phyloP scores from a whole-genome alignment of 2,329 filamentous ascomycete species.

The Fusarium sp. region DNA sequence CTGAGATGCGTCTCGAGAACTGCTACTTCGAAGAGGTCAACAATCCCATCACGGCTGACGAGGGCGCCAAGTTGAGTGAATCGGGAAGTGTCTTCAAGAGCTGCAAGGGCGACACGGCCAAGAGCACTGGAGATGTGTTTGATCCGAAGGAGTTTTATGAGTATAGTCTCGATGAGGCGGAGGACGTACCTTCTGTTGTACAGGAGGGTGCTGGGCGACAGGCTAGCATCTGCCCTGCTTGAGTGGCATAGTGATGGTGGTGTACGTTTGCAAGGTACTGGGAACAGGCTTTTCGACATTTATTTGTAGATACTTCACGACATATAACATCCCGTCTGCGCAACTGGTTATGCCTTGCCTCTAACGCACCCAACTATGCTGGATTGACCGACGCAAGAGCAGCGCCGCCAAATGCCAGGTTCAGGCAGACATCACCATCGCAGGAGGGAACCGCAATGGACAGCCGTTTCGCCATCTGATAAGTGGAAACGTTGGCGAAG shows the following conservation, averaged over 20 bases:
- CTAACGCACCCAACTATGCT: too few relatives aligned
- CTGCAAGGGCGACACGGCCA: constrained; percentile 12
- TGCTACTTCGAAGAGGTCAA: constrained; percentile 45
- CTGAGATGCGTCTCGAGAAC: constrained; percentile 48
- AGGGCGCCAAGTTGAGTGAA: constrained; percentile 27
- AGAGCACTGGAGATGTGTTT: constrained; percentile 24
- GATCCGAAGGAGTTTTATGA: constrained; percentile 22
- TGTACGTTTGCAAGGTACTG: background rate
- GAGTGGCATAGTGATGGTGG: background rate
- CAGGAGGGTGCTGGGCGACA: constrained; percentile 40
- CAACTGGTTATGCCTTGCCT: too few relatives aligned
- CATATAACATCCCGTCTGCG: too few relatives aligned
- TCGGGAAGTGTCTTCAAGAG: constrained; percentile 28
- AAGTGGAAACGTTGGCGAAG: constrained; percentile 39
- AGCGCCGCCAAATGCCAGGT: constrained; percentile 32
- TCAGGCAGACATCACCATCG: background rate
- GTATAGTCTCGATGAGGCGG: constrained; percentile 33
- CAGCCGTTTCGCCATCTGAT: constrained; percentile 27
- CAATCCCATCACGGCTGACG: constrained; percentile 35
- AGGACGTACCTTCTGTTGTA: constrained; percentile 44
- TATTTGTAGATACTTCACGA: constrained; percentile 8
- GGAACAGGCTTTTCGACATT: background rate
- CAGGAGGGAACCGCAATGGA: constrained; percentile 2
- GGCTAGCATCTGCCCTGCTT: constrained; percentile 44
- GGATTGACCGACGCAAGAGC: constrained; percentile 30